These are phyloP conservation scores for Elongisporangium anandrum DNA, from an alignment of 352 stramenopile species.

Conservation along the genomic window DNA sequence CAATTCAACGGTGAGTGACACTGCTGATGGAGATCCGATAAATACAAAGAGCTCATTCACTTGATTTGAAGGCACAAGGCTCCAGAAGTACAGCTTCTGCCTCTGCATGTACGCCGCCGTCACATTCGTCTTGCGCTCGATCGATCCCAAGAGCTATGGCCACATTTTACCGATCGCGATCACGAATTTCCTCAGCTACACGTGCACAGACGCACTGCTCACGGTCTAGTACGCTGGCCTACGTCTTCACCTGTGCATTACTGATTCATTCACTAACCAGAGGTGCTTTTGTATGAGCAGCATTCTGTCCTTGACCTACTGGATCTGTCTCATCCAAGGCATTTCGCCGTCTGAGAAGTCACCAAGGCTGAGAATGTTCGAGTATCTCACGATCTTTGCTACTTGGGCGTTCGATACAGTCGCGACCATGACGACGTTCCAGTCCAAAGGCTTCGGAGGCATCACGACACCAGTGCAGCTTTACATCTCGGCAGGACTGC, in stretches of 20 bases:
- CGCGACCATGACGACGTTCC: slow-evolving; percentile 25
- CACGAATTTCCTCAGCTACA: slow-evolving; percentile 32
- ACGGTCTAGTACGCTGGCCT: slow-evolving; percentile 27
- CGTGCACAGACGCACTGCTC: slow-evolving; percentile 35
- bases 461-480: slow-evolving; percentile 25
- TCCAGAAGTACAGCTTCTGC: slow-evolving; percentile 35
- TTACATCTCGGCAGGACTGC: slow-evolving; percentile 10
- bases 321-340: slow-evolving; percentile 32
- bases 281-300: slow-evolving; percentile 8
- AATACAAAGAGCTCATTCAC: no score
- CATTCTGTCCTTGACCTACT: slow-evolving; percentile 31
- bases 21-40: no score
- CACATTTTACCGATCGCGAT: slow-evolving; percentile 30
- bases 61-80: slow-evolving; percentile 16
- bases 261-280: background rate
- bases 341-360: slow-evolving; percentile 14
- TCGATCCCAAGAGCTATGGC: slow-evolving; percentile 32
- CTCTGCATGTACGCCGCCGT: slow-evolving; percentile 30
- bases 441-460: slow-evolving; percentile 28
- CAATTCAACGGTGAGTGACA: slow-evolving; percentile 3
- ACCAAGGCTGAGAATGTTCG: slow-evolving; percentile 18
- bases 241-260: background rate
- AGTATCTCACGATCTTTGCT: slow-evolving; percentile 19
- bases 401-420: slow-evolving; percentile 37
- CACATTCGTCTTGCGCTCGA: slow-evolving; percentile 24